phyloP scores from a whole-genome alignment of 345 rosid genomes.

The Corymbia maculata region DNA sequence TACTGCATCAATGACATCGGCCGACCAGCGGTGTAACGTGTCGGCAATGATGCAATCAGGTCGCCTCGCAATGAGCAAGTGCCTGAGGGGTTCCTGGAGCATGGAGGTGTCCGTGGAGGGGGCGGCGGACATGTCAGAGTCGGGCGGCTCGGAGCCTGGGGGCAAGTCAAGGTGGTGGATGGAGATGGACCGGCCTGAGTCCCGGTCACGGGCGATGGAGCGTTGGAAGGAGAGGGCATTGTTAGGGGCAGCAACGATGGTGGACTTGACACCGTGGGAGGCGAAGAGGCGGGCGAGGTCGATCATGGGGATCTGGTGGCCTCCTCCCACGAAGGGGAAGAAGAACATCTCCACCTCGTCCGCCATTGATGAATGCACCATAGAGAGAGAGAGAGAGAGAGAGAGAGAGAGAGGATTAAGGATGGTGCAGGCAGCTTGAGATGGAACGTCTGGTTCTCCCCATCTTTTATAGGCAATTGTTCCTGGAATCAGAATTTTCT shows the following conservation, averaged over 20 bases:
- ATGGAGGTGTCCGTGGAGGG: slow-evolving; percentile 22
- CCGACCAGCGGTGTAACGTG: slow-evolving; percentile 21
- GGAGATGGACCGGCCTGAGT: slow-evolving; percentile 14
- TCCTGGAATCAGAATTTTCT: too few relatives aligned
- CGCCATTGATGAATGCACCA: background rate
- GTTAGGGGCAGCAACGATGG: slow-evolving; percentile 17
- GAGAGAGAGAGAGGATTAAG: background rate
- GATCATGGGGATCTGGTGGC: slow-evolving; percentile 39
- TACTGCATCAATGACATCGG: slow-evolving; percentile 5
- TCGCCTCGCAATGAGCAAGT: slow-evolving; percentile 1
- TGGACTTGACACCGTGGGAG: slow-evolving; percentile 18
- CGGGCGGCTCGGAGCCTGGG: background rate
- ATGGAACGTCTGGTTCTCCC: background rate
- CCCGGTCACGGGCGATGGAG: slow-evolving; percentile 14
- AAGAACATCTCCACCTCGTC: slow-evolving; percentile 21
- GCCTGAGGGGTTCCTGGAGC: slow-evolving; percentile 16
- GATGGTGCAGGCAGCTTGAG: background rate
- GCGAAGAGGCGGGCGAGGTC: slow-evolving; percentile 40
- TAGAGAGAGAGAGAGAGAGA: background rate
- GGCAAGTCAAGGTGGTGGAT: slow-evolving; percentile 6
- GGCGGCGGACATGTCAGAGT: slow-evolving; percentile 15
- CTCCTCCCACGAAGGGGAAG: slow-evolving; percentile 39
- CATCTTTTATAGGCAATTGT: background rate
- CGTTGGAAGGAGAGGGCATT: slow-evolving; percentile 13
- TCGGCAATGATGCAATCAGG: slow-evolving; percentile 37